These are phyloP conservation scores for Scheffersomyces titani DNA, from an alignment of 1,139 yeast genomes.

Conservation along the genomic window DNA sequence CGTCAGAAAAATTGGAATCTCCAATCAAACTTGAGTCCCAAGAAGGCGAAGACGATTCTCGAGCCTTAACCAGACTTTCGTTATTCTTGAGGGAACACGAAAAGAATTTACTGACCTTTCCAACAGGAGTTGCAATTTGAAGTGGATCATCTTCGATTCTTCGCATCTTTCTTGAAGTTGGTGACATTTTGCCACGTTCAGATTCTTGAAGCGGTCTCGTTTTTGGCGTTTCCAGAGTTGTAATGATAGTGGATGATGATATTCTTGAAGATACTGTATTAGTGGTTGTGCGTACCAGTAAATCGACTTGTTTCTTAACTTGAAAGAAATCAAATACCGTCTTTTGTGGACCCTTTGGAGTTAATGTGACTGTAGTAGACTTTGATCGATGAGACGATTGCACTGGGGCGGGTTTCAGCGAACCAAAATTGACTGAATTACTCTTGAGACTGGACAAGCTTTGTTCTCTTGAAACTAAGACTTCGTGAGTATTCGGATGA, in stretches of 20 bases:
- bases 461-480: constrained; percentile 49
- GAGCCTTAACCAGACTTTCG: constrained; percentile 9
- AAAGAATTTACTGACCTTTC: constrained; percentile 21
- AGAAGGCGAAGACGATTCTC: constrained; percentile 6
- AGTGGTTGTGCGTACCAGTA: background rate
- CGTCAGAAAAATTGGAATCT: constrained; percentile 39
- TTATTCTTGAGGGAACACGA: constrained; percentile 1
- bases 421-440: constrained; percentile 18
- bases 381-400: constrained; percentile 3
- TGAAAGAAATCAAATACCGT: background rate
- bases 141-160: constrained; percentile 9
- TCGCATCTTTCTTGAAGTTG: constrained; percentile 28
- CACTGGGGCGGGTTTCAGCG: background rate
- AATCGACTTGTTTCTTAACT: constrained; percentile 8
- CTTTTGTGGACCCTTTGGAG: background rate
- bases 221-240: background rate
- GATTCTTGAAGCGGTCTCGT: background rate
- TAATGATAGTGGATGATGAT: background rate
- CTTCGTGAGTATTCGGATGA: constrained; percentile 62
- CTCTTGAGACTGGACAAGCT: constrained; percentile 26
- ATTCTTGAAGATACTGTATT: background rate
- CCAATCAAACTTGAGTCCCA: constrained; percentile 27
- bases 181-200: constrained; percentile 18
- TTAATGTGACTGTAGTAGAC: constrained; percentile 1
- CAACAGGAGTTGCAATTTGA: constrained; percentile 4